Conservation (phyloP, 345 rosid genomes). For the Acer yangbiense region DNA sequence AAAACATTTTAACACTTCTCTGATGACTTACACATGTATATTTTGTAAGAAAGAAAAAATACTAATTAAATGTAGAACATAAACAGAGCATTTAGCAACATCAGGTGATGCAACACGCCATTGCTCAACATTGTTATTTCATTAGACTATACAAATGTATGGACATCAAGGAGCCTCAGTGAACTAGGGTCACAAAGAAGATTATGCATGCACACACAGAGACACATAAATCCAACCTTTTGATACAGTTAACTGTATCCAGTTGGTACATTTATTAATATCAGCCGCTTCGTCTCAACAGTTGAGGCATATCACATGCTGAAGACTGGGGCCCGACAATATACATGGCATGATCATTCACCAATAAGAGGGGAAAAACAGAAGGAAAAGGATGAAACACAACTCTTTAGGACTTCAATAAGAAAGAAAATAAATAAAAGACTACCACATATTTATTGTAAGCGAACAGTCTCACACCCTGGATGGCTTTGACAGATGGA, state of each 20-base stretch:
- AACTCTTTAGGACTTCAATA: slow-evolving; percentile 19
- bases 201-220: neutral
- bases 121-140: neutral
- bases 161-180: neutral
- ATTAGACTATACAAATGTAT: neutral
- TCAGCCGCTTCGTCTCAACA: neutral
- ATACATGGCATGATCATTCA: slow-evolving; percentile 6
- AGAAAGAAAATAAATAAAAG: slow-evolving; percentile 18
- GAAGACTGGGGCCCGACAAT: neutral
- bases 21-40: neutral
- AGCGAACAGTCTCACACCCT: slow-evolving; percentile 34
- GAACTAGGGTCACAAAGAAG: neutral
- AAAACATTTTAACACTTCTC: neutral
- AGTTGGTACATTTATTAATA: neutral
- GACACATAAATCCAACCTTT: slow-evolving; percentile 1
- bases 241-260: neutral
- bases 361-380: neutral
- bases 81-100: neutral
- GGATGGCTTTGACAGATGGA: slow-evolving; percentile 30
- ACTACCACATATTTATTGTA: slow-evolving; percentile 35
- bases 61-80: neutral
- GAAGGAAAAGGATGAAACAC: neutral
- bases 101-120: neutral
- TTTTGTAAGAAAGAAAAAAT: neutral
- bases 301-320: neutral